Conservation (phyloP, 805 yeast genomes). For the Saturnispora halmiae region DNA sequence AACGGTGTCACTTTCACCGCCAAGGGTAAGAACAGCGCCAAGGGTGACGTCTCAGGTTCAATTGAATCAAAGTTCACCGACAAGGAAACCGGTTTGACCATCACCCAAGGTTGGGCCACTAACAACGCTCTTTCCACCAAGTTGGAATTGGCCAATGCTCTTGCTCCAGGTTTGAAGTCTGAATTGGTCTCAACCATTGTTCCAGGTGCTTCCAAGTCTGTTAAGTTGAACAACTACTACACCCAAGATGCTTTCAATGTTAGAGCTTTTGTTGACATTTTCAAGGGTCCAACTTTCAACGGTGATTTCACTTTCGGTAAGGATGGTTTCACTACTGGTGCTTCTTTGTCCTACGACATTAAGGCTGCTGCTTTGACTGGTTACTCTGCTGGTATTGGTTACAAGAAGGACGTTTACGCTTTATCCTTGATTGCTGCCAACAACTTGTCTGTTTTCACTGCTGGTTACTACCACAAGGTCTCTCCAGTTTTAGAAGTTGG, state of each 20-base stretch:
- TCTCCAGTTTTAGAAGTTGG: slow-evolving; percentile 90
- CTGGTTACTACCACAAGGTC: slow-evolving; percentile 95
- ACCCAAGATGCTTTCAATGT: slow-evolving; percentile 89
- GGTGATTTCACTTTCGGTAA: slow-evolving; percentile 94
- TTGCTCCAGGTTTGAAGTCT: slow-evolving; percentile 92
- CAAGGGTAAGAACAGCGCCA: slow-evolving; percentile 64
- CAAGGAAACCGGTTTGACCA: slow-evolving; percentile 82
- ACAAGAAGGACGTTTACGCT: slow-evolving; percentile 80
- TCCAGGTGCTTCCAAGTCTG: slow-evolving; percentile 80
- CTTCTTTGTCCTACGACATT: slow-evolving; percentile 94
- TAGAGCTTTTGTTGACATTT: slow-evolving; percentile 87
- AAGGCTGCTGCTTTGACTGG: slow-evolving; percentile 85
- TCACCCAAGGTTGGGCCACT: slow-evolving; percentile 98
- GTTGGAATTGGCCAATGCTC: slow-evolving; percentile 82
- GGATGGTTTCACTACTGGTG: slow-evolving; percentile 95
- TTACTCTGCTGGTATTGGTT: slow-evolving; percentile 90
- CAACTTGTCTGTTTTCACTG: slow-evolving; percentile 83
- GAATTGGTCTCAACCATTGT: slow-evolving; percentile 81
- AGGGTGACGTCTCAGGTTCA: slow-evolving; percentile 76
- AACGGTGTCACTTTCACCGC: slow-evolving; percentile 93
- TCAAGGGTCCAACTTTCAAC: slow-evolving; percentile 91
- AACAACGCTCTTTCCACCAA: slow-evolving; percentile 87
- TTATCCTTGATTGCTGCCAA: slow-evolving; percentile 76
- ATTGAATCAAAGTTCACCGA: slow-evolving; percentile 89
- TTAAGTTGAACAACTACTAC: slow-evolving; percentile 84